Percentiles rank a stretch among this genome's conserved stretches.
phyloP scores from a whole-genome alignment of 2,329 filamentous ascomycete species.

The Xylariaceae sp. region DNA sequence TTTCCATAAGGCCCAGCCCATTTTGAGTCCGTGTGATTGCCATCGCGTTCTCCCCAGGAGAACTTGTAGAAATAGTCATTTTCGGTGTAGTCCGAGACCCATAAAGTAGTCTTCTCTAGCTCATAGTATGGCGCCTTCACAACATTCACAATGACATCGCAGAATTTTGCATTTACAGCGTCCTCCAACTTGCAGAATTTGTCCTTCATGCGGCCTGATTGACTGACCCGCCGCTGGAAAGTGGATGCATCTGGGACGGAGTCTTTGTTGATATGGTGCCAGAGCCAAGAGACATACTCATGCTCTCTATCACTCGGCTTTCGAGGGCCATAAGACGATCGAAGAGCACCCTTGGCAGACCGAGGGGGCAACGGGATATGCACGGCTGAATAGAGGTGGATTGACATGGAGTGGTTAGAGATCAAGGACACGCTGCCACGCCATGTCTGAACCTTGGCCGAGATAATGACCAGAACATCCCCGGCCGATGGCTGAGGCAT shows the following conservation, averaged over 20 bases:
- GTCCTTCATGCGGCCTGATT: constrained; percentile 41
- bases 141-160: constrained; percentile 67
- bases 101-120: constrained; percentile 53
- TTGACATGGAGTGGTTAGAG: constrained; percentile 37
- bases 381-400: constrained; percentile 41
- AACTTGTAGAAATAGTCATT: constrained; percentile 60
- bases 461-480: constrained; percentile 61
- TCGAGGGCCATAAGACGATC: constrained; percentile 17
- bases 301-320: constrained; percentile 31
- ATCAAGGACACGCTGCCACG: constrained; percentile 39
- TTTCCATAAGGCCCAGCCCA: constrained; percentile 75
- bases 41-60: constrained; percentile 38
- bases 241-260: constrained; percentile 38
- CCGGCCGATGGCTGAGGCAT: constrained; percentile 47
- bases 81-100: constrained; percentile 77
- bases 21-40: constrained; percentile 32
- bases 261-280: constrained; percentile 40
- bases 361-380: constrained; percentile 38
- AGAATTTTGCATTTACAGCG: constrained; percentile 51
- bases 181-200: constrained; percentile 65
- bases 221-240: constrained; percentile 38
- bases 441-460: constrained; percentile 45
- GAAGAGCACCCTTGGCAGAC: constrained; percentile 34
- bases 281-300: constrained; percentile 45
- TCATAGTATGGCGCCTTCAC: constrained; percentile 46